A percentile compares a stretch with the other conserved stretches of the same genome.
Evolutionary conservation across 768 basidiomycete species (phyloP).

Genomic region (Mycena venus): DNA sequence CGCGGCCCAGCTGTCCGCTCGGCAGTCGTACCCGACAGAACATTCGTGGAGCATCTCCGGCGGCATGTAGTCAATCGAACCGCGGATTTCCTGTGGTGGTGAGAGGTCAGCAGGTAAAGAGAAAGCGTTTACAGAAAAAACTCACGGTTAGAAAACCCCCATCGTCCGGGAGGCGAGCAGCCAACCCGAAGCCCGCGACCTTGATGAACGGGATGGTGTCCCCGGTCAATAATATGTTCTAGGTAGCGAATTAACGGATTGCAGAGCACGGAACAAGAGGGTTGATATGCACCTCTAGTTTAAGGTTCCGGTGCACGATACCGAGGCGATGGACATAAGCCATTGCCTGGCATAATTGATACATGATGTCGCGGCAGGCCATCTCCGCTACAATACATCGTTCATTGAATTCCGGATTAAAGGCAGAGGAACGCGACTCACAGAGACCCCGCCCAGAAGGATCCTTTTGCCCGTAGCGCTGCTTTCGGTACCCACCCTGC

Average conservation of each 20-base stretch:
- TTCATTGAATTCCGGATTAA: neutral
- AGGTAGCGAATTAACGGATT: neutral
- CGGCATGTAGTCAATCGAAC: constrained; percentile 3
- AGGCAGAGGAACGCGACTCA: neutral
- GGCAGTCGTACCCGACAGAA: neutral
- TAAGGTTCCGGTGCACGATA: constrained; percentile 14
- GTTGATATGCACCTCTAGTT: neutral
- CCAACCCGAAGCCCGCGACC: constrained; percentile 16
- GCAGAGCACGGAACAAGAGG: neutral
- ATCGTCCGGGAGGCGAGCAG: neutral
- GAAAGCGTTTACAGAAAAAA: neutral
- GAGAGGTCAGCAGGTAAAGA: neutral
- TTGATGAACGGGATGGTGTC: constrained; percentile 12
- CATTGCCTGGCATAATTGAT: constrained; percentile 19
- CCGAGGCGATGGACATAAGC: constrained; percentile 7
- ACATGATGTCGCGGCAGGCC: constrained; percentile 7
- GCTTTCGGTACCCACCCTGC: neutral
- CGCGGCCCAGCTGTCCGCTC: constrained; percentile 10
- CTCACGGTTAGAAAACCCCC: neutral
- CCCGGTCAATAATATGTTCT: constrained; percentile 17
- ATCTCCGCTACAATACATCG: neutral
- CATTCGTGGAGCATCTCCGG: neutral
- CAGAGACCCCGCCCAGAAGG: neutral
- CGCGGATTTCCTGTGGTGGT: neutral
- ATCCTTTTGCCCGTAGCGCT: neutral